These are phyloP conservation scores for Bathelium albidoporum DNA, from an alignment of 495 filamentous ascomycete species.

Conservation along the genomic window DNA sequence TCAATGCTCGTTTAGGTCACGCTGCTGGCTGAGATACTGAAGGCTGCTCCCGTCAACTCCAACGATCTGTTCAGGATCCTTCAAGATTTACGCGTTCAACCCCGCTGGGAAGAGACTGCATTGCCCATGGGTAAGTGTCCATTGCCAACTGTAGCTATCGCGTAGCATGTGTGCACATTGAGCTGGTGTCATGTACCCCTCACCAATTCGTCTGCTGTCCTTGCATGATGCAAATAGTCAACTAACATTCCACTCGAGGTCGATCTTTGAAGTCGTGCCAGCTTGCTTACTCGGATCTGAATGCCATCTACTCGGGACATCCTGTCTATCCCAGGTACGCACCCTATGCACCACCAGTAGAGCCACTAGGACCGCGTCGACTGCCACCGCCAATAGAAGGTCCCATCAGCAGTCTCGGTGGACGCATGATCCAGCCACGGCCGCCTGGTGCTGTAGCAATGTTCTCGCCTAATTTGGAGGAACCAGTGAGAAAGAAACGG, in stretches of 20 bases:
- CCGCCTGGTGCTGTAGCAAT: background rate
- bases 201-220: background rate
- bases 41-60: slow-evolving; percentile 1
- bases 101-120: background rate
- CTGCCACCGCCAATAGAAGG: background rate
- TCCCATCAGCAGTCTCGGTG: background rate
- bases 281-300: background rate
- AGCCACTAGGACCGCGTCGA: background rate
- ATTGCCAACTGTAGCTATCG: background rate
- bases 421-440: background rate
- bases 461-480: background rate
- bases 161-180: background rate
- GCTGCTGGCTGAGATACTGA: background rate
- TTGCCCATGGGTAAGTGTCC: background rate
- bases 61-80: slow-evolving; percentile 1
- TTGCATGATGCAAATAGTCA: background rate
- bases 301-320: slow-evolving; percentile 1
- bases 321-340: slow-evolving; percentile 1
- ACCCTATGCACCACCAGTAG: background rate
- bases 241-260: background rate
- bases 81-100: slow-evolving; percentile 1
- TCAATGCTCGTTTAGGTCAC: background rate
- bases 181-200: background rate
- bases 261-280: background rate
- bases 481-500: background rate